Evolutionary conservation across 305 asterid genomes (phyloP).

Genomic region (Solanum chacoense): DNA sequence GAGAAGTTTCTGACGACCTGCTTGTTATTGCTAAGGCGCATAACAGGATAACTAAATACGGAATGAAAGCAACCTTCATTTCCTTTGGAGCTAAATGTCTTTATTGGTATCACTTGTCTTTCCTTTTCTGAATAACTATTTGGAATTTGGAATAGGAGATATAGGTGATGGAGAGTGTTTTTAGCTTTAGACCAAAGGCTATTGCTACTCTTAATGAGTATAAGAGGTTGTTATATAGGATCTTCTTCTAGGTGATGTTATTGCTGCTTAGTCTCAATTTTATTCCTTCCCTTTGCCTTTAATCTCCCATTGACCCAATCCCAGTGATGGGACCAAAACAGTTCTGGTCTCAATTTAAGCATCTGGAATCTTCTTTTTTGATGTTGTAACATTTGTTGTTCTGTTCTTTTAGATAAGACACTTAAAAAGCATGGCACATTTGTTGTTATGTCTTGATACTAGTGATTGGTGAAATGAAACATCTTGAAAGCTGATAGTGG

Average conservation of each 20-base stretch:
- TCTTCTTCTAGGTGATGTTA: background rate
- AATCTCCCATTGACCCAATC: background rate
- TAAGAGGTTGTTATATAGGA: constrained; percentile 1
- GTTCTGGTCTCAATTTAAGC: background rate
- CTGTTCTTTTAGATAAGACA: background rate
- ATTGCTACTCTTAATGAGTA: background rate
- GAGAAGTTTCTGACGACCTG: constrained; percentile 15
- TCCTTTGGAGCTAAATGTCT: background rate
- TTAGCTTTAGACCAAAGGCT: background rate
- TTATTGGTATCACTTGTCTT: background rate
- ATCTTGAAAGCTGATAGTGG: background rate
- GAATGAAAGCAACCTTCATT: constrained; percentile 10
- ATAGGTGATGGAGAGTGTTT: background rate
- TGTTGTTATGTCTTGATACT: background rate
- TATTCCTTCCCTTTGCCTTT: background rate
- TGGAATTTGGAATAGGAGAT: background rate
- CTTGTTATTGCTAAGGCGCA: constrained; percentile 10
- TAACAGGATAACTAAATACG: constrained; percentile 16
- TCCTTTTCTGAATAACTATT: background rate
- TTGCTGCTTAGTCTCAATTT: background rate
- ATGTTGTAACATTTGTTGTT: background rate
- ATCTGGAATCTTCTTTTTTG: background rate
- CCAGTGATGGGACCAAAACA: background rate
- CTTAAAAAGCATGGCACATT: background rate
- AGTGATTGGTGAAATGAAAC: background rate